A percentile compares a stretch with the other conserved stretches of the same genome.
Conservation (phyloP, 257 asterid genomes). For the Leonotis leonurus region DNA sequence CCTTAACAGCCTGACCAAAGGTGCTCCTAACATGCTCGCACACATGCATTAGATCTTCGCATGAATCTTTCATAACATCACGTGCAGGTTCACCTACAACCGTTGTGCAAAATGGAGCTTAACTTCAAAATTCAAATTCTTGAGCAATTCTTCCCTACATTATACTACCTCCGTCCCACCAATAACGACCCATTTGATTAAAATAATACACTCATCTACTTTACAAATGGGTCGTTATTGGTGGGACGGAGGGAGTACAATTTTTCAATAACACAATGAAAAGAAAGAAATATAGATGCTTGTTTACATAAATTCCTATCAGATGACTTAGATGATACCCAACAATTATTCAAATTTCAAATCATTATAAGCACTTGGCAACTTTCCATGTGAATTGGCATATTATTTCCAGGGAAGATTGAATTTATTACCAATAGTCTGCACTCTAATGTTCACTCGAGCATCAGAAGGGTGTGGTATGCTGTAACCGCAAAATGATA, state of each 20-base stretch:
- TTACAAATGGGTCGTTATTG: too few relatives aligned
- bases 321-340: background rate
- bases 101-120: background rate
- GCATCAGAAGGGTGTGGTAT: constrained; percentile 97
- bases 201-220: too few relatives aligned
- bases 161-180: background rate
- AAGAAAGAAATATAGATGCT: background rate
- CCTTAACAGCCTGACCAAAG: constrained; percentile 56
- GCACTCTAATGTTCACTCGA: constrained; percentile 81
- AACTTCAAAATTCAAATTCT: background rate
- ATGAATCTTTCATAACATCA: constrained; percentile 73
- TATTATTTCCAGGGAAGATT: background rate
- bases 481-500: constrained; percentile 82
- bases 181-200: too few relatives aligned
- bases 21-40: constrained; percentile 65
- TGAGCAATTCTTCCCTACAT: background rate
- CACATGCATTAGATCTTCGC: constrained; percentile 69
- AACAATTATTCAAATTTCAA: background rate
- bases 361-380: too few relatives aligned
- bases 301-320: background rate
- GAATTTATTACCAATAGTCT: constrained; percentile 66
- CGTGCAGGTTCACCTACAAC: constrained; percentile 73
- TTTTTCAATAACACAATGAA: too few relatives aligned
- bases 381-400: background rate
- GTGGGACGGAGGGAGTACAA: too few relatives aligned